A percentile compares a stretch with the other conserved stretches of the same genome.
Conservation (phyloP, 2,329 filamentous ascomycete genomes). For the Cylindrodendrum hubeiense region DNA sequence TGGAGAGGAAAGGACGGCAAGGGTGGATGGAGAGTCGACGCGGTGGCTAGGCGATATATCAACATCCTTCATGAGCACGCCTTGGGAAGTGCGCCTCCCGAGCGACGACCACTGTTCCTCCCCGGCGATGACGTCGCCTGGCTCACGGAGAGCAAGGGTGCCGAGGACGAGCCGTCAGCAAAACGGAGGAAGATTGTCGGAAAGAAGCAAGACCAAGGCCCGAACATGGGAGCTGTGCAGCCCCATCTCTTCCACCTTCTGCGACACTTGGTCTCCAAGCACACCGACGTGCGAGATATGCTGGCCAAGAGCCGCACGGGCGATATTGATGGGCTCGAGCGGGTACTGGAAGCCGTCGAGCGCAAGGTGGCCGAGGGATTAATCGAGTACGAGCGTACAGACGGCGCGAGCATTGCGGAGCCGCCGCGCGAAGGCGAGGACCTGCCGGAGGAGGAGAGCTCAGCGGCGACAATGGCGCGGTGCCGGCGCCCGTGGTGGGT, state of each 20-base stretch:
- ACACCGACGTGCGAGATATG: slow-evolving; percentile 88
- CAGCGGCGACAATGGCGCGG: slow-evolving; percentile 74
- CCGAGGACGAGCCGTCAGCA: slow-evolving; percentile 60
- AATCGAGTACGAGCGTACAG: slow-evolving; percentile 71
- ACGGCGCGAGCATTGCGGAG: slow-evolving; percentile 62
- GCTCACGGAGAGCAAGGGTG: slow-evolving; percentile 52
- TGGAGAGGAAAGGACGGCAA: slow-evolving; percentile 85
- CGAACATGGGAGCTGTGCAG: slow-evolving; percentile 85
- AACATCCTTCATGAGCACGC: slow-evolving; percentile 89
- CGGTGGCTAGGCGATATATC: slow-evolving; percentile 87
- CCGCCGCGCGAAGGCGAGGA: slow-evolving; percentile 47
- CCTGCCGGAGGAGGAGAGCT: slow-evolving; percentile 66
- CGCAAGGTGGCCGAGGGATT: slow-evolving; percentile 79
- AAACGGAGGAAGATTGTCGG: slow-evolving; percentile 62
- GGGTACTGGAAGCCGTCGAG: slow-evolving; percentile 82
- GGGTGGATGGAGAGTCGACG: slow-evolving; percentile 90
- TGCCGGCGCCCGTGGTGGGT: slow-evolving; percentile 92
- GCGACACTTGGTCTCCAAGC: slow-evolving; percentile 81
- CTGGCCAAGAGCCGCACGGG: slow-evolving; percentile 77
- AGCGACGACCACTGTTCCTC: slow-evolving; percentile 79
- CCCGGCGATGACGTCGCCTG: slow-evolving; percentile 66
- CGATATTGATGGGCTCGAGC: slow-evolving; percentile 82
- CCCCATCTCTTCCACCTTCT: slow-evolving; percentile 94
- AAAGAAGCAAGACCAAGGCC: slow-evolving; percentile 57
- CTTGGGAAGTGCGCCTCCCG: slow-evolving; percentile 73